These are phyloP conservation scores for Puccinia polysora DNA, from an alignment of 1,284 basidiomycete species.

Conservation along the genomic window DNA sequence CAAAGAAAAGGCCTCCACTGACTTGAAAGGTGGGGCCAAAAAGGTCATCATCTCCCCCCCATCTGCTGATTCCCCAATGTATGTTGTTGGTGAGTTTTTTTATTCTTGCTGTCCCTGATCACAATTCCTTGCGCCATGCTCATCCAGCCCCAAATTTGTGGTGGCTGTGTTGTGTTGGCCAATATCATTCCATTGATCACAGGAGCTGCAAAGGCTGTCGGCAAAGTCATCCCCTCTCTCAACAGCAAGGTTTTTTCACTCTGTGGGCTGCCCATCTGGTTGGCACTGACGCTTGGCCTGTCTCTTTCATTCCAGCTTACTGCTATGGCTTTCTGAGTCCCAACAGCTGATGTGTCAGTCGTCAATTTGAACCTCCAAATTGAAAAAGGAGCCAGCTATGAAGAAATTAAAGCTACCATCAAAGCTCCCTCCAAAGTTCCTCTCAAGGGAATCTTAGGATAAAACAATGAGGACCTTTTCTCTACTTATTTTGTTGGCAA, in stretches of 20 bases:
- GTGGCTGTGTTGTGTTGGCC: constrained; percentile 89
- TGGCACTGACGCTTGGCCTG: too few species aligned
- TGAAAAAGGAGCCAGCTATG: too few species aligned
- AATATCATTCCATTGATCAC: constrained; percentile 99
- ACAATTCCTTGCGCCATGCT: too few species aligned
- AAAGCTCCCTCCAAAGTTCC: constrained; percentile 72
- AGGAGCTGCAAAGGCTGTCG: too few species aligned
- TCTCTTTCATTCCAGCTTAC: too few species aligned
- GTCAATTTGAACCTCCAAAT: constrained; percentile 93
- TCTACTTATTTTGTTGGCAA: constrained; percentile 88
- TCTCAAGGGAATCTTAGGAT: constrained; percentile 76
- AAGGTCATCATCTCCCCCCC: constrained; percentile 99
- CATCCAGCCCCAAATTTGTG: constrained; percentile 59
- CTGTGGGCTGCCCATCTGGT: not conserved
- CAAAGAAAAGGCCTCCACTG: too few species aligned
- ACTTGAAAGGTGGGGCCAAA: constrained; percentile 98
- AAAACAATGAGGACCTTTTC: constrained; percentile 92
- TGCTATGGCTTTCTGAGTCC: constrained; percentile 95
- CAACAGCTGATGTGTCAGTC: constrained; percentile 93
- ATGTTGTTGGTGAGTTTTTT: too few species aligned
- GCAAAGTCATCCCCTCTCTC: too few species aligned
- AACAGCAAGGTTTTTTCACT: constrained; percentile 83
- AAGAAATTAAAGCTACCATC: too few species aligned
- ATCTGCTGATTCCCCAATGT: constrained; percentile 96
- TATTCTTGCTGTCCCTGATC: too few species aligned